These are phyloP conservation scores for Boletus vinaceobasis DNA, from an alignment of 768 basidiomycete species.

Conservation along the genomic window DNA sequence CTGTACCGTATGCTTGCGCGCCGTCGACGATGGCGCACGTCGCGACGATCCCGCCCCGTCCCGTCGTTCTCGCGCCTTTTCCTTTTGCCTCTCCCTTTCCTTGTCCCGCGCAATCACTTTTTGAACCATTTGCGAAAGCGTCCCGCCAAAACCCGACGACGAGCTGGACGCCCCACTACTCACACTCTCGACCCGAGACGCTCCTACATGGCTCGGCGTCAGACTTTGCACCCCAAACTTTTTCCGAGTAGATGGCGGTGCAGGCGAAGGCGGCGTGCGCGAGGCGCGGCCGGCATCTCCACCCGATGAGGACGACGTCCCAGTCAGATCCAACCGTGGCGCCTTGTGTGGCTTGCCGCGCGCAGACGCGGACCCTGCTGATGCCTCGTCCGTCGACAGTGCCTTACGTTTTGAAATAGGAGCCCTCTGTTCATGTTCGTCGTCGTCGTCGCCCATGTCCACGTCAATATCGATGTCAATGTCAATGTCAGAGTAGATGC, in stretches of 20 bases:
- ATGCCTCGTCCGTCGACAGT: slow-evolving; percentile 1
- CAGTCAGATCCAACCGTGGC: slow-evolving; percentile 16
- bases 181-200: neutral
- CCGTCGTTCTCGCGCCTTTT: neutral
- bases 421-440: slow-evolving; percentile 9
- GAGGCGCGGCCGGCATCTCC: neutral
- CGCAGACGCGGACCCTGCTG: neutral
- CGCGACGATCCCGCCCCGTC: neutral
- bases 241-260: neutral
- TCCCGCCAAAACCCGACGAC: slow-evolving; percentile 10
- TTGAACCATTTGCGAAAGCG: slow-evolving; percentile 18
- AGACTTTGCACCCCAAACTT: neutral
- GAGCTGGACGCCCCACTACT: slow-evolving; percentile 12
- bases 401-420: slow-evolving; percentile 30
- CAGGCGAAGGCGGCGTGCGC: slow-evolving; percentile 6
- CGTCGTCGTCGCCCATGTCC: slow-evolving; percentile 21
- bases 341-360: slow-evolving; percentile 15
- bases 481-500: slow-evolving; percentile 14
- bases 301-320: neutral
- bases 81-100: neutral
- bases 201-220: neutral
- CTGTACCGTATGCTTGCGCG: slow-evolving; percentile 13
- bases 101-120: slow-evolving; percentile 1
- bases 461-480: slow-evolving; percentile 6
- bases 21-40: neutral